These are phyloP conservation scores for Rhinocladiella mackenziei DNA, from an alignment of 2,329 filamentous ascomycete genomes.

Conservation along the genomic window DNA sequence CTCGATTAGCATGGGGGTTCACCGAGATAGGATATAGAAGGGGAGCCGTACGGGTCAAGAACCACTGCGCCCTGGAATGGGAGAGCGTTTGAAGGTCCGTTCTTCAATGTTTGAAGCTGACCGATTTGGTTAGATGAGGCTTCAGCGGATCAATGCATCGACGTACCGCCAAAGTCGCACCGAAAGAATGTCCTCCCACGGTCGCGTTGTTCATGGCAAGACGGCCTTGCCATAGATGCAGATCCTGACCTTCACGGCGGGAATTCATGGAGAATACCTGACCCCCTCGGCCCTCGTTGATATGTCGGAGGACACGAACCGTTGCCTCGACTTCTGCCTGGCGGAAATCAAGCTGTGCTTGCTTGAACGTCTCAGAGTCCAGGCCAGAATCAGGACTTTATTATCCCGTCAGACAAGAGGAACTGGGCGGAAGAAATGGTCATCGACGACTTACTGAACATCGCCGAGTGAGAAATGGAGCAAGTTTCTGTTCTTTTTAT, in stretches of 20 bases:
- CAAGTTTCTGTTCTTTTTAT: conserved; percentile 4
- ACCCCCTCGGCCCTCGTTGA: conserved; percentile 23
- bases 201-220: conserved; percentile 55
- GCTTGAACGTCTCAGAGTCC: conserved; percentile 24
- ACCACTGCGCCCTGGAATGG: conserved; percentile 57
- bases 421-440: background rate
- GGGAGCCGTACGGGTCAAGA: conserved; percentile 51
- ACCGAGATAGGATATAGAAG: background rate
- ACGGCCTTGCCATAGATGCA: conserved; percentile 50
- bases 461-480: conserved; percentile 21
- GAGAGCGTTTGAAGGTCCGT: conserved; percentile 41
- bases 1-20: background rate
- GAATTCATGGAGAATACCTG: conserved; percentile 38
- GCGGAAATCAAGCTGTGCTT: conserved; percentile 29
- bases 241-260: conserved; percentile 46
- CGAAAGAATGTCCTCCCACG: conserved; percentile 62
- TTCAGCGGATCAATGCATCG: background rate
- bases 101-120: conserved; percentile 35
- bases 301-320: conserved; percentile 21
- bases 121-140: background rate
- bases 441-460: conserved; percentile 9
- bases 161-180: conserved; percentile 54
- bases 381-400: conserved; percentile 10
- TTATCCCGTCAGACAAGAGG: background rate
- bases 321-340: conserved; percentile 30